Percentiles rank a stretch among this genome's conserved stretches.
Evolutionary conservation across 2,329 filamentous ascomycete genomes (phyloP).

Genomic region (Neonectria hederae): DNA sequence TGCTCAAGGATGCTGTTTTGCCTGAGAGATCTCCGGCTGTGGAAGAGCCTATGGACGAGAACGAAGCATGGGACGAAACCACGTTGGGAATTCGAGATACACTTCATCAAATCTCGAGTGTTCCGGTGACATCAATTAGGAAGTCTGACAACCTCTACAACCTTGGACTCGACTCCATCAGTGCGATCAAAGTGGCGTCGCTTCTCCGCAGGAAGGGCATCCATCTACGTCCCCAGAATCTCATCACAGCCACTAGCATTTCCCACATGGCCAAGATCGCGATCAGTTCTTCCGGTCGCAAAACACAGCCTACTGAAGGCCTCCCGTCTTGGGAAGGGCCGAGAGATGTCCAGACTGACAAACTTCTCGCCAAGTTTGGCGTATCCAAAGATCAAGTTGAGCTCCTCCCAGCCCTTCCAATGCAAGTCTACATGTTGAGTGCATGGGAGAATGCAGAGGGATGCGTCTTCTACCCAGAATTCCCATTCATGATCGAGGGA

Average conservation of each 20-base stretch:
- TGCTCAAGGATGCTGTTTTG: constrained; percentile 1
- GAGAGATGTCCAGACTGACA: constrained; percentile 48
- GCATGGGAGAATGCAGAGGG: constrained; percentile 77
- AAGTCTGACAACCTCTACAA: constrained; percentile 77
- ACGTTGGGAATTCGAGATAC: constrained; percentile 56
- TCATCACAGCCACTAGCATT: constrained; percentile 74
- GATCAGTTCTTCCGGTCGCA: neutral
- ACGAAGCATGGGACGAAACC: constrained; percentile 46
- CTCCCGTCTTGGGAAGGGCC: constrained; percentile 45
- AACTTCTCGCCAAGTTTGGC: constrained; percentile 51
- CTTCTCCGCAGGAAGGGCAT: constrained; percentile 73
- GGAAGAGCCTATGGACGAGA: neutral
- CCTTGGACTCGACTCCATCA: constrained; percentile 90
- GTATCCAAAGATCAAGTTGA: constrained; percentile 61
- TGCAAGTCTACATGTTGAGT: constrained; percentile 83
- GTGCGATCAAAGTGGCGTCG: constrained; percentile 82
- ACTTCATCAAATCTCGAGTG: constrained; percentile 67
- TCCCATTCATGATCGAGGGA: constrained; percentile 66
- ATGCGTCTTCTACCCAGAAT: constrained; percentile 76
- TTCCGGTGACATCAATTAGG: constrained; percentile 66
- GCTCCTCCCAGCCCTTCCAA: constrained; percentile 75
- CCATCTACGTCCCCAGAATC: constrained; percentile 72
- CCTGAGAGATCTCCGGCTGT: constrained; percentile 3
- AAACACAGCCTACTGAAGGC: neutral
- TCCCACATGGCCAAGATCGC: constrained; percentile 64